phyloP scores from a whole-genome alignment of 129 eudicot genomes.

The Dittrichia graveolens region DNA sequence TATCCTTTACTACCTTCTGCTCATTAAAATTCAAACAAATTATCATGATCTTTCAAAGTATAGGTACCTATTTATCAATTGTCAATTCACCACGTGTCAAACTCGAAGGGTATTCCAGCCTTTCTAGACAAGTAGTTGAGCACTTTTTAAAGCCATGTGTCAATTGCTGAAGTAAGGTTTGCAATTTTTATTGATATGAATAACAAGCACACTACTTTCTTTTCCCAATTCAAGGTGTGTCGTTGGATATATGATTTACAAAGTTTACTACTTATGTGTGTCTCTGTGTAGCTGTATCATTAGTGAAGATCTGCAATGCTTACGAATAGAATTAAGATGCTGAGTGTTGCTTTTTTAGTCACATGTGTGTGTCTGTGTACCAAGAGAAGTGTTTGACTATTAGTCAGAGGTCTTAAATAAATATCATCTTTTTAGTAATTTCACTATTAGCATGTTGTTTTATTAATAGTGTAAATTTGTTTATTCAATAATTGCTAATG shows the following conservation, averaged over 20 bases:
- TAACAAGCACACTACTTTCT: neutral
- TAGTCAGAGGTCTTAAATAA: neutral
- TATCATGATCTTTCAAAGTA: constrained; percentile 2
- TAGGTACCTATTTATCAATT: constrained; percentile 4
- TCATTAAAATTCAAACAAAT: neutral
- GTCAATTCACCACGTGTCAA: constrained; percentile 14
- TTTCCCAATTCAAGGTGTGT: neutral
- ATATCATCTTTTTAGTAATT: too few relatives aligned
- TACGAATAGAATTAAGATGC: constrained; percentile 7
- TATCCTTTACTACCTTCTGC: constrained; percentile 5
- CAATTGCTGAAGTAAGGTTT: neutral
- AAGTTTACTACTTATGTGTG: neutral
- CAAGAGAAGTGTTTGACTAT: neutral
- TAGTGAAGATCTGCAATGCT: constrained; percentile 8
- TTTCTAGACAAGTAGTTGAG: neutral
- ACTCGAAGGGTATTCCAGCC: constrained; percentile 1
- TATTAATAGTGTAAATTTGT: too few relatives aligned
- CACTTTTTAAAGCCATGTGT: neutral
- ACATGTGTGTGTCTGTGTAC: neutral
- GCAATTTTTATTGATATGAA: neutral
- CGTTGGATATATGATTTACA: neutral
- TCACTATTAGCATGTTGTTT: too few relatives aligned
- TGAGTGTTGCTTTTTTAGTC: neutral
- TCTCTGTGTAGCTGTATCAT: neutral
- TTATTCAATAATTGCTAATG: too few relatives aligned